Conservation (phyloP, 2,329 filamentous ascomycete species). For the Aspergillus sp. region DNA sequence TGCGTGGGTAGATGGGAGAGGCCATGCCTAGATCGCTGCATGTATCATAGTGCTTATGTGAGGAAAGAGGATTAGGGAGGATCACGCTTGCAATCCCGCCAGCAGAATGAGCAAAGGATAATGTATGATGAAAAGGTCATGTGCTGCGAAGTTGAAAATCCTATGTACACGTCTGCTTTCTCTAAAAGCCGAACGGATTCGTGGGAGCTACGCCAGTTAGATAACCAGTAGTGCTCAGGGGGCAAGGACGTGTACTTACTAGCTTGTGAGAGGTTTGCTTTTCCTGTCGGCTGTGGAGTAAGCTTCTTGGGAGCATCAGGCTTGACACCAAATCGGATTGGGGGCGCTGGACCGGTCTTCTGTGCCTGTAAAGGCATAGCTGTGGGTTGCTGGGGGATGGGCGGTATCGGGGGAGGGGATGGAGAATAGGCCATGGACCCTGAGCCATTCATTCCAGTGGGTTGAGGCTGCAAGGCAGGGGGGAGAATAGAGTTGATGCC, state of each 20-base stretch:
- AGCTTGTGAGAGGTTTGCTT: constrained; percentile 88
- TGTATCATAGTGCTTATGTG: constrained; percentile 9
- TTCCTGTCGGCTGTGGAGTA: constrained; percentile 81
- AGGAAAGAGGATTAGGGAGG: constrained; percentile 9
- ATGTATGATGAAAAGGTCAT: constrained; percentile 24
- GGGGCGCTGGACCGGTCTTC: constrained; percentile 80
- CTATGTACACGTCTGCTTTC: constrained; percentile 28
- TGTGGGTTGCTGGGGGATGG: constrained; percentile 59
- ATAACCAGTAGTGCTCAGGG: background rate
- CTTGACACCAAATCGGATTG: constrained; percentile 82
- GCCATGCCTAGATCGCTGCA: constrained; percentile 16
- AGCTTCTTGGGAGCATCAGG: constrained; percentile 71
- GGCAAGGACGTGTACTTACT: constrained; percentile 66
- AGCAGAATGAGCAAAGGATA: constrained; percentile 18
- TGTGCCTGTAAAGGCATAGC: constrained; percentile 68
- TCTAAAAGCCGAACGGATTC: constrained; percentile 69
- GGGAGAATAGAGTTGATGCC: constrained; percentile 55
- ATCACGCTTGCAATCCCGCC: constrained; percentile 16
- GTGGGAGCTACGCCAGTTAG: constrained; percentile 54
- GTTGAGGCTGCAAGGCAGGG: constrained; percentile 51
- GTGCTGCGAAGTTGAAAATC: constrained; percentile 19
- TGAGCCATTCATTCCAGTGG: constrained; percentile 52
- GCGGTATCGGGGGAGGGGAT: constrained; percentile 55
- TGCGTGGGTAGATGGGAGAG: constrained; percentile 7
- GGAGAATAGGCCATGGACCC: constrained; percentile 47